A percentile compares a stretch with the other conserved stretches of the same genome.
Conservation (phyloP, 345 rosid species). For the Clausena lansium region DNA sequence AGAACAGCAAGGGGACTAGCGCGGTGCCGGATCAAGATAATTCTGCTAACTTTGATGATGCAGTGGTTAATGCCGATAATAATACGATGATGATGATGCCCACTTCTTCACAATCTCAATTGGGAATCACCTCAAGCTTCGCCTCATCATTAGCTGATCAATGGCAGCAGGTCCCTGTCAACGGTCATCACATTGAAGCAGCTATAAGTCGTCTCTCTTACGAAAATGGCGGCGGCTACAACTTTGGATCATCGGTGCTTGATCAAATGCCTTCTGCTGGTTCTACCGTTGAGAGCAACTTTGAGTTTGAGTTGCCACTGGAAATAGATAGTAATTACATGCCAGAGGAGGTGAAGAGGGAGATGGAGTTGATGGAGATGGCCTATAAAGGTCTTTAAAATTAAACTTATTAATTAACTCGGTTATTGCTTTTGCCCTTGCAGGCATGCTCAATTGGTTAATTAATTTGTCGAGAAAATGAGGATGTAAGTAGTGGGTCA, state of each 20-base stretch:
- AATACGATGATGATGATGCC: not conserved
- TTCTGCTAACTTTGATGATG: too few species aligned
- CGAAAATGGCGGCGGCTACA: slow-evolving; percentile 8
- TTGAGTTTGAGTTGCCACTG: slow-evolving; percentile 16
- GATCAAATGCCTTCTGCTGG: slow-evolving; percentile 14
- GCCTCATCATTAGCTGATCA: not conserved
- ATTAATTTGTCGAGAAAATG: not conserved
- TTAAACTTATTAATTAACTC: not conserved
- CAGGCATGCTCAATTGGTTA: not conserved
- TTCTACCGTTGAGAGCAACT: slow-evolving; percentile 22
- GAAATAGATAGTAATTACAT: slow-evolving; percentile 12
- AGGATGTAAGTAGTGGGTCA: not conserved
- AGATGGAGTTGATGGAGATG: slow-evolving; percentile 45
- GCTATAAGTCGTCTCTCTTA: not conserved
- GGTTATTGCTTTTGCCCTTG: not conserved
- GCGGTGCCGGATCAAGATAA: too few species aligned
- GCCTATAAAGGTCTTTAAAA: slow-evolving; percentile 14
- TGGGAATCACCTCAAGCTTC: not conserved
- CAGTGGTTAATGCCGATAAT: too few species aligned
- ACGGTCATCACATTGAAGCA: slow-evolving; percentile 2
- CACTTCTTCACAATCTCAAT: not conserved
- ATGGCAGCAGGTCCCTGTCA: not conserved
- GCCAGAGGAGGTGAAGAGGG: slow-evolving; percentile 16
- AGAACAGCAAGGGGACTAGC: too few species aligned
- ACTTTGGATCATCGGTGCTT: slow-evolving; percentile 23